phyloP scores from a whole-genome alignment of 352 stramenopile species.

The Phytophthora sp. region DNA sequence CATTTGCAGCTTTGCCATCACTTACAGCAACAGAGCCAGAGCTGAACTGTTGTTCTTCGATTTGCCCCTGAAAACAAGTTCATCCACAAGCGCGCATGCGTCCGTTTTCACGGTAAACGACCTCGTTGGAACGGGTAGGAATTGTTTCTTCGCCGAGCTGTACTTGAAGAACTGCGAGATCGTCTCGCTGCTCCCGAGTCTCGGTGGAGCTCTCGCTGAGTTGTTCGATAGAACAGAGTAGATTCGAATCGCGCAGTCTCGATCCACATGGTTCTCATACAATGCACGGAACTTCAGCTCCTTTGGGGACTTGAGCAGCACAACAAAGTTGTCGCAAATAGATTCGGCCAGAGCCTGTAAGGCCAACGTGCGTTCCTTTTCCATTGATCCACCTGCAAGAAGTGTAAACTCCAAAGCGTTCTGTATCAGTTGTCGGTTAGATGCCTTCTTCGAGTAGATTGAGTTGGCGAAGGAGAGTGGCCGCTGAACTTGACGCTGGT shows the following conservation, averaged over 20 bases:
- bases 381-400: constrained; percentile 65
- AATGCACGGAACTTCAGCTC: constrained; percentile 79
- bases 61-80: constrained; percentile 63
- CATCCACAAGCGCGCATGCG: constrained; percentile 63
- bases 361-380: constrained; percentile 56
- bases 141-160: constrained; percentile 86
- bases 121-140: constrained; percentile 62
- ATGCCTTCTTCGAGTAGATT: constrained; percentile 44
- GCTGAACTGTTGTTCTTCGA: constrained; percentile 13
- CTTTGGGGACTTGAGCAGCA: constrained; percentile 74
- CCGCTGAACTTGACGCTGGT: constrained; percentile 23
- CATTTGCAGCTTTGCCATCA: no score
- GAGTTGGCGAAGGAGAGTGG: constrained; percentile 15
- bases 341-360: constrained; percentile 53
- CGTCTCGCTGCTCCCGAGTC: constrained; percentile 26
- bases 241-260: constrained; percentile 46
- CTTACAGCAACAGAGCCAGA: constrained; percentile 20
- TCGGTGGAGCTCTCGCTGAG: constrained; percentile 36
- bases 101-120: constrained; percentile 82
- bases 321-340: constrained; percentile 70
- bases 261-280: constrained; percentile 69
- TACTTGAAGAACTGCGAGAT: constrained; percentile 86
- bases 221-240: constrained; percentile 46
- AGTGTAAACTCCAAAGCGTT: constrained; percentile 85
- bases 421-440: constrained; percentile 76